A percentile compares a stretch with the other conserved stretches of the same genome.
These are phyloP conservation scores for Kandelia obovata DNA, from an alignment of 345 rosid genomes.

Conservation along the genomic window DNA sequence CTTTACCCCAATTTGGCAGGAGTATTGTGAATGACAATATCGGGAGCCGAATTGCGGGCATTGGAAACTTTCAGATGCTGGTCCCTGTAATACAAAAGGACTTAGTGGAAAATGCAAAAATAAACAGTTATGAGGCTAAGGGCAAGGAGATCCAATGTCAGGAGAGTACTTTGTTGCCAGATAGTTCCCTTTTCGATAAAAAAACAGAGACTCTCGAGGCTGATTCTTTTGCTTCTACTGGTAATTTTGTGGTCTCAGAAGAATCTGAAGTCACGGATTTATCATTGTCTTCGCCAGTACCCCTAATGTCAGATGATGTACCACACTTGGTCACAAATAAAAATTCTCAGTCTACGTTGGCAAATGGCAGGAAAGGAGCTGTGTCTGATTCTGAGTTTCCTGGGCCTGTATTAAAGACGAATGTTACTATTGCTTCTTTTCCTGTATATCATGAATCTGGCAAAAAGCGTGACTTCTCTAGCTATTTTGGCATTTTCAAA, in stretches of 20 bases:
- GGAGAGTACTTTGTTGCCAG: slow-evolving; percentile 23
- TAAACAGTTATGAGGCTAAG: not conserved
- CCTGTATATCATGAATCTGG: slow-evolving; percentile 28
- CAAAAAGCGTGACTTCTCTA: slow-evolving; percentile 12
- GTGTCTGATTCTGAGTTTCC: slow-evolving; percentile 20
- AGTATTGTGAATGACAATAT: slow-evolving; percentile 18
- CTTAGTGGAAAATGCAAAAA: slow-evolving; percentile 18
- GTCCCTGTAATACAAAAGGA: slow-evolving; percentile 8
- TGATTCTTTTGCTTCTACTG: not conserved
- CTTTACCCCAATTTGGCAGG: slow-evolving; percentile 23
- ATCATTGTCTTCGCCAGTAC: slow-evolving; percentile 19
- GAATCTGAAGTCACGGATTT: slow-evolving; percentile 27
- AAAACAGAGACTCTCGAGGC: slow-evolving; percentile 9
- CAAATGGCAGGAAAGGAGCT: slow-evolving; percentile 21
- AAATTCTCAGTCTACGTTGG: slow-evolving; percentile 27
- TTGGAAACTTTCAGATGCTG: slow-evolving; percentile 19
- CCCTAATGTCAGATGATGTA: slow-evolving; percentile 32
- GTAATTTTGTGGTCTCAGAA: slow-evolving; percentile 17
- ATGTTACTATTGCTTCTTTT: slow-evolving; percentile 30
- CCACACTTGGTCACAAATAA: slow-evolving; percentile 32
- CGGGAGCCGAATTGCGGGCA: slow-evolving; percentile 23
- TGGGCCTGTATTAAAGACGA: slow-evolving; percentile 15
- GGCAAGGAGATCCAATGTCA: slow-evolving; percentile 28
- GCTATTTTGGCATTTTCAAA: not conserved
- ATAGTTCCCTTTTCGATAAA: slow-evolving; percentile 21